Evolutionary conservation across 345 rosid species (phyloP).

Genomic region (Populus alba): DNA sequence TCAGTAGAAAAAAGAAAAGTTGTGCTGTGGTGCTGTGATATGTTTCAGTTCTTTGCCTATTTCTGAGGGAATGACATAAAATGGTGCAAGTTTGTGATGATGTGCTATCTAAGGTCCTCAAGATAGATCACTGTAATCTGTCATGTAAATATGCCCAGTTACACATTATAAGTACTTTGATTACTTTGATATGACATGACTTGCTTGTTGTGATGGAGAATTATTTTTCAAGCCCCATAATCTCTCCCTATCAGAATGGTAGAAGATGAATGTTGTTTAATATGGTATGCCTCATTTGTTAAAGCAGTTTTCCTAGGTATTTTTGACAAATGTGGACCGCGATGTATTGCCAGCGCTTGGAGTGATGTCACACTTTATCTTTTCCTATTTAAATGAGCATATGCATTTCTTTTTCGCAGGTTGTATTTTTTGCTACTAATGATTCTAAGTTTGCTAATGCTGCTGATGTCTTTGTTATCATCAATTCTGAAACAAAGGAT

Average conservation of each 20-base stretch:
- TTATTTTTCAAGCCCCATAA: no score
- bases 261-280: not conserved
- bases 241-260: no score
- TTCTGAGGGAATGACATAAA: no score
- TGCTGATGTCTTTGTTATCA: conserved; percentile 47
- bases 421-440: conserved; percentile 45
- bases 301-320: not conserved
- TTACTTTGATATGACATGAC: not conserved
- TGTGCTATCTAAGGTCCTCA: not conserved
- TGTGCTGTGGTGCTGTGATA: not conserved
- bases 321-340: not conserved
- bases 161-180: not conserved
- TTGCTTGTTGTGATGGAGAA: not conserved
- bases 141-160: not conserved
- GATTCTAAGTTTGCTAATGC: conserved; percentile 32
- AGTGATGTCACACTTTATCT: not conserved
- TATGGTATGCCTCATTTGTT: not conserved
- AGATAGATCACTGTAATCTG: not conserved
- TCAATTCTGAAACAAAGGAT: conserved; percentile 37
- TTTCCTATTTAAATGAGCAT: conserved; percentile 1
- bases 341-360: not conserved
- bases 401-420: conserved; percentile 45
- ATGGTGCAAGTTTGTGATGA: not conserved
- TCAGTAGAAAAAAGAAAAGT: not conserved
- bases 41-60: not conserved